phyloP scores from a whole-genome alignment of 2,329 filamentous ascomycete genomes.

The Endoconidiophora laricicola region DNA sequence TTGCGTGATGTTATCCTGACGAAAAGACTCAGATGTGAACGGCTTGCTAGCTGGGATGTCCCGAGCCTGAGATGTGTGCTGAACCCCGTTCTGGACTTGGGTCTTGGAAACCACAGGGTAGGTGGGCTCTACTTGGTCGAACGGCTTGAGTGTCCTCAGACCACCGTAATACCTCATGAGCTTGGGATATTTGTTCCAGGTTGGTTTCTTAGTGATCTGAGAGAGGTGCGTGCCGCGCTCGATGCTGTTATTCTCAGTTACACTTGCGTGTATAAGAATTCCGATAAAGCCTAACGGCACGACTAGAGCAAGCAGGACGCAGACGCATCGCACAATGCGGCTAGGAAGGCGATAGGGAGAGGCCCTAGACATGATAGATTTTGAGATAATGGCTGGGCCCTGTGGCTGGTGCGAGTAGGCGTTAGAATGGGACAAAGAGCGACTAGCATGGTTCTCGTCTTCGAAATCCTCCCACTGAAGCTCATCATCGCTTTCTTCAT shows the following conservation, averaged over 20 bases:
- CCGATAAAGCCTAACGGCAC: slow-evolving; percentile 58
- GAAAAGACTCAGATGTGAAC: slow-evolving; percentile 36
- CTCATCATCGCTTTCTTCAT: not conserved
- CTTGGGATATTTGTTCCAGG: slow-evolving; percentile 78
- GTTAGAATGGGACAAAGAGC: not conserved
- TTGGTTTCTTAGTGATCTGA: slow-evolving; percentile 29
- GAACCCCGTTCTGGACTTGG: slow-evolving; percentile 25
- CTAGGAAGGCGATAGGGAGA: slow-evolving; percentile 49
- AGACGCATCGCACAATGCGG: slow-evolving; percentile 62
- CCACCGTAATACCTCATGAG: slow-evolving; percentile 83
- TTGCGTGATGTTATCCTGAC: slow-evolving; percentile 44
- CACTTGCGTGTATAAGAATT: slow-evolving; percentile 56
- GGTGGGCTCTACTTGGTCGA: slow-evolving; percentile 55
- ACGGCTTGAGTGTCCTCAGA: slow-evolving; percentile 51
- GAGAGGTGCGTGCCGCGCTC: slow-evolving; percentile 29
- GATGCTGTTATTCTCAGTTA: slow-evolving; percentile 47
- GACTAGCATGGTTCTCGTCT: not conserved
- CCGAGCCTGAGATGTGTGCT: not conserved
- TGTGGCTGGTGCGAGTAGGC: not conserved
- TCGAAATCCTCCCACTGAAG: slow-evolving; percentile 5
- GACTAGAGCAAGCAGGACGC: slow-evolving; percentile 49
- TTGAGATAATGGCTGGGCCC: too few relatives aligned
- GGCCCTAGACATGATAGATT: slow-evolving; percentile 22
- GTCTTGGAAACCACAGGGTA: slow-evolving; percentile 52
- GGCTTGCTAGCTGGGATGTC: slow-evolving; percentile 13